Base-by-base conservation (phyloP, 176 grass and related monocot species). In the Chloris gayana region DNA sequence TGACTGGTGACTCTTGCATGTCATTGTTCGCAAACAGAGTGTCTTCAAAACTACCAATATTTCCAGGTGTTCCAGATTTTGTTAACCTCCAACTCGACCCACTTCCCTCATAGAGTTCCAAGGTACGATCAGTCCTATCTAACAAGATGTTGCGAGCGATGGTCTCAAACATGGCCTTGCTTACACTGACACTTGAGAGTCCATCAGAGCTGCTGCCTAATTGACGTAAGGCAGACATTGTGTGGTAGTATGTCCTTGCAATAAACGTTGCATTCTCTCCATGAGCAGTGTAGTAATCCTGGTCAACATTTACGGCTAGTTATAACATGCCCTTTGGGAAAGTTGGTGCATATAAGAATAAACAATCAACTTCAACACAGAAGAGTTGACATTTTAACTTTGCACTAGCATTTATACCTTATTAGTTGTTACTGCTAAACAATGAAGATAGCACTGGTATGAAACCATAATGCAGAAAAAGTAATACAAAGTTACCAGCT, bases 281-380 rank as follows among this genome's bases (percentile, higher is more conserved):
- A 81, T 98, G 95, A 72, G 88, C 88, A 70, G 95, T 98, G 81
- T 98, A 98, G 85, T 94, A 98, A 80, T 98, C 95, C 95, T 98
- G 73, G 46, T 64, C 37, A 84, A 77, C 35, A 62, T 75, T 71
- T 88, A 65, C 73, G 42, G 9, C 73, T 76, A 73, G 82, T 76
- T 87, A 80, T 56, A 47, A 38, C 58, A 73, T 80, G 22, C 17
- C 26, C 22, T 64, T 69, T 49, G 60, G 10, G 58, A 80, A 53
- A 27, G 15, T 63, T 63, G 33, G 42, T 33, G 9, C 30, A 67
- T n/a, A 59, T 74, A 65, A 22, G 64, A 42, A 80, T 59, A 57
- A 73, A 6, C 59, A 59, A 34, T 75, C 14, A 60, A 60, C 59
- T 21, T 74, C 30, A 50, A 64, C 67, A 61, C 25, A 47, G 67